Base-by-base conservation (phyloP, 2,329 filamentous ascomycete species). In the Atkinsonella texensis region DNA sequence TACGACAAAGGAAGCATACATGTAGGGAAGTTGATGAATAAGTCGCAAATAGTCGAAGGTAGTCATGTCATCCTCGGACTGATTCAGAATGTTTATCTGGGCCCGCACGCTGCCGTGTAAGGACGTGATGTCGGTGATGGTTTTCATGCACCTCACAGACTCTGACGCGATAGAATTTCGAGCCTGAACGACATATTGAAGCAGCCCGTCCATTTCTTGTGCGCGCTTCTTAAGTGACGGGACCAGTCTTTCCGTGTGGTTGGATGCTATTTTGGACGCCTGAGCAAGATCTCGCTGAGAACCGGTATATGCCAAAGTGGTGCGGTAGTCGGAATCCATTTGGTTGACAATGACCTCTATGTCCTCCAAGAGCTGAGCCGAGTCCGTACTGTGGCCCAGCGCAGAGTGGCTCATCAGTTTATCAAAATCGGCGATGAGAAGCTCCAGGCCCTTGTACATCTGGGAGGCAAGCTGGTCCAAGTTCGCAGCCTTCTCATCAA, bases 1-100 rank as follows among this genome's bases (percentile, higher is more conserved):
- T 3, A 88, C 80, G 18, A 95, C 73, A 53, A 95, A 86, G 2
- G 89, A 90, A 0, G 90, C 90, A 64, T 97, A 98, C 59, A 95
- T 83, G 52, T 85, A 84, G 0, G 93, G 93, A 32, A 97, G 77
- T 56, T 90, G 83, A 43, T 90, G 84, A 38, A 96, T 84, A 20
- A 88, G 74, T 17, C 84, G 82, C 20, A 98, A 74, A 41, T 87
- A 79, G 56, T 95, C 85, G 63, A 96, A 90, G 0, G 86, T 84
- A 33, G 87, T 81, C 62, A 86, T 76, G 45, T 87, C 86, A 54
- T 93, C 86, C 53, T 86, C 80, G 8, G 85, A 81, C 47, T 87
- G 74, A 56, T 84, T 83, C 44, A 96, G 70, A 2, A 79, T 75
- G 51, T 80, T 81, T 54, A 95, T 82, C 56, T 86, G 85, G 8